Conservation (phyloP, 2,329 filamentous ascomycete genomes). For the Pestalotiopsis sp. region DNA sequence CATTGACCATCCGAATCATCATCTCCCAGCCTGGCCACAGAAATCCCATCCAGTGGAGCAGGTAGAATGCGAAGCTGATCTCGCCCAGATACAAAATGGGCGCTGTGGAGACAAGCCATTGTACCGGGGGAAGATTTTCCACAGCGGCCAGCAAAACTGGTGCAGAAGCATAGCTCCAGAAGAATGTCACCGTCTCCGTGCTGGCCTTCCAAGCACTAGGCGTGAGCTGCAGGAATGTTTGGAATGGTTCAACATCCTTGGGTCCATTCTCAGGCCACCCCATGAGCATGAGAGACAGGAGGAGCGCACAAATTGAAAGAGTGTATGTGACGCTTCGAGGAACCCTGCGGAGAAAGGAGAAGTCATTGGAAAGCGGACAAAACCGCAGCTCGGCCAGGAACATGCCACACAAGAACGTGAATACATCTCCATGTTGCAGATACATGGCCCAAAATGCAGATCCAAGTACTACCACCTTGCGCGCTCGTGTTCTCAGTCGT, state of each 20-base stretch:
- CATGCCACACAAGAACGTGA: background rate
- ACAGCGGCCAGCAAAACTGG: background rate
- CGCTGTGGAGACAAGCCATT: background rate
- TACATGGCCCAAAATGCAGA: background rate
- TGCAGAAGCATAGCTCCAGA: background rate
- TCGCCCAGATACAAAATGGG: slow-evolving; percentile 3
- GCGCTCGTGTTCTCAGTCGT: background rate
- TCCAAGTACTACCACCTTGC: background rate
- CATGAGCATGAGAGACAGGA: background rate
- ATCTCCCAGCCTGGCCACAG: background rate
- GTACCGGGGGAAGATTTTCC: background rate
- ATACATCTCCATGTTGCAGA: background rate
- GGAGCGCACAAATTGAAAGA: background rate
- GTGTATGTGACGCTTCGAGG: background rate
- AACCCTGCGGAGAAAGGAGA: background rate
- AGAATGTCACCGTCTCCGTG: background rate
- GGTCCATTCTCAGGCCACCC: background rate
- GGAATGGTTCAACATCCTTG: background rate
- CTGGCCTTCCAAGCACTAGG: background rate
- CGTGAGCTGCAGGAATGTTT: background rate
- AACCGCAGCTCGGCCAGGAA: background rate
- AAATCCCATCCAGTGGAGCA: slow-evolving; percentile 8
- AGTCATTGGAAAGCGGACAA: background rate
- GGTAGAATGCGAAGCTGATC: slow-evolving; percentile 9
- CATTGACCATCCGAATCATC: background rate